phyloP scores from a whole-genome alignment of 140 eudicot genomes.

The Cichorium intybus region DNA sequence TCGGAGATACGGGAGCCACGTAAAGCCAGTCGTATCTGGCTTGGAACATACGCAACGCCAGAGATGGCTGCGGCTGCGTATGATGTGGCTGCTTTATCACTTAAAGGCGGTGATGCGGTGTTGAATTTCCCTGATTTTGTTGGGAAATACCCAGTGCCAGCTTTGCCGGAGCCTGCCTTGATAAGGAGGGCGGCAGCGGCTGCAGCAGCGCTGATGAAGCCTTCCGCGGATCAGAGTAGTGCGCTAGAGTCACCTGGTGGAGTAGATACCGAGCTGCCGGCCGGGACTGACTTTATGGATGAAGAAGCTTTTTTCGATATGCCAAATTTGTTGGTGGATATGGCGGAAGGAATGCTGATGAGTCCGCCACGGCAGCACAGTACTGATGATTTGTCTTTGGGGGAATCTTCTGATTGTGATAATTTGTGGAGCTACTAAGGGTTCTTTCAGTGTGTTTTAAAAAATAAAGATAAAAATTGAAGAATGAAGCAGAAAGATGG shows the following conservation, averaged over 20 bases:
- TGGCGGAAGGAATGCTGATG: conserved; percentile 70
- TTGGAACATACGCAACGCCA: conserved; percentile 66
- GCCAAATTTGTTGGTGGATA: conserved; percentile 56
- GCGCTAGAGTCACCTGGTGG: not conserved
- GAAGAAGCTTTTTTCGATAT: conserved; percentile 45
- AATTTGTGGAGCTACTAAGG: conserved; percentile 49
- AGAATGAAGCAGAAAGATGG: not conserved
- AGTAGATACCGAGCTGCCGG: not conserved
- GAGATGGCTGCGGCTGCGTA: conserved; percentile 92
- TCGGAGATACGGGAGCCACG: conserved; percentile 76
- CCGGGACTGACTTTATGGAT: conserved; percentile 35
- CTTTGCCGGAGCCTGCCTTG: conserved; percentile 37
- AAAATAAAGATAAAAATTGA: not conserved
- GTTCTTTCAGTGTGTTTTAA: not conserved
- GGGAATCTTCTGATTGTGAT: conserved; percentile 37
- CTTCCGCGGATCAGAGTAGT: not conserved
- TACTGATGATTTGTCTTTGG: conserved; percentile 24
- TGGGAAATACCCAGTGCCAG: conserved; percentile 44
- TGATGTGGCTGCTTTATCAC: conserved; percentile 80
- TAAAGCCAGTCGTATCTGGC: conserved; percentile 70
- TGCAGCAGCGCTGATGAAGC: conserved; percentile 47
- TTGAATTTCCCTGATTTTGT: conserved; percentile 62
- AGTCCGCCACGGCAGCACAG: conserved; percentile 45
- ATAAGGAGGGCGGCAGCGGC: conserved; percentile 48
- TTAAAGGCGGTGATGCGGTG: conserved; percentile 45